These are phyloP conservation scores for Asterionellopsis glacialis DNA, from an alignment of 108 stramenopile genomes.

Conservation along the genomic window DNA sequence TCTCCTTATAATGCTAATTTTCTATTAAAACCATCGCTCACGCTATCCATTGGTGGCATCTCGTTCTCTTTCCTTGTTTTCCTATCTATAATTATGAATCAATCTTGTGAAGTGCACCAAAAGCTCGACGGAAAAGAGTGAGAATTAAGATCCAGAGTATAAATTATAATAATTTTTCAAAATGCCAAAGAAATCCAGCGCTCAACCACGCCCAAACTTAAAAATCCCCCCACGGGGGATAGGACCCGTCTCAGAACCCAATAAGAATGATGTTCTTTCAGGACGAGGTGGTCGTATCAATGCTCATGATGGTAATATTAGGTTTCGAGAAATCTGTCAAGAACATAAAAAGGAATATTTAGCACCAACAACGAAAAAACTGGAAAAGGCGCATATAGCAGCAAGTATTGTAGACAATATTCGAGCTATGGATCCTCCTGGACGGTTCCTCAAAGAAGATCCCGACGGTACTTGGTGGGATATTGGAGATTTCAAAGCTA, in stretches of 20 bases:
- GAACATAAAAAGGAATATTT: slow-evolving; percentile 63
- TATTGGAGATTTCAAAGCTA: slow-evolving; percentile 83
- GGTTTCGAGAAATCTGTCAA: slow-evolving; percentile 68
- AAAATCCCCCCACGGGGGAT: slow-evolving; percentile 43
- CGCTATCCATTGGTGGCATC: no score
- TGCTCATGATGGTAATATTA: slow-evolving; percentile 79
- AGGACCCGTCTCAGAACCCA: slow-evolving; percentile 41
- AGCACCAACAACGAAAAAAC: slow-evolving; percentile 66
- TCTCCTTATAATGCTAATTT: no score
- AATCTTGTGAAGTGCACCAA: neutral
- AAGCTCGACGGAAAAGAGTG: neutral
- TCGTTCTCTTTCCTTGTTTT: no score
- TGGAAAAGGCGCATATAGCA: slow-evolving; percentile 82
- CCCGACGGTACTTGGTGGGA: slow-evolving; percentile 67
- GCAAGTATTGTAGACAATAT: slow-evolving; percentile 58
- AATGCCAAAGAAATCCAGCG: slow-evolving; percentile 35
- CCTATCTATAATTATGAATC: no score
- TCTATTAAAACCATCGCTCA: no score
- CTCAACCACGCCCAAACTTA: slow-evolving; percentile 44
- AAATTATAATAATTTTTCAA: slow-evolving; percentile 1
- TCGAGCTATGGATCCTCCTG: slow-evolving; percentile 64
- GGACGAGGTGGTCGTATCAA: slow-evolving; percentile 88
- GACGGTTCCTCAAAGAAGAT: slow-evolving; percentile 83
- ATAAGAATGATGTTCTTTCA: slow-evolving; percentile 54
- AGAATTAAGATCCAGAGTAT: neutral